Evolutionary conservation across 768 basidiomycete species (phyloP), one percentile per base, ranked within the genome.

Genomic region (Piloderma croceum): DNA sequence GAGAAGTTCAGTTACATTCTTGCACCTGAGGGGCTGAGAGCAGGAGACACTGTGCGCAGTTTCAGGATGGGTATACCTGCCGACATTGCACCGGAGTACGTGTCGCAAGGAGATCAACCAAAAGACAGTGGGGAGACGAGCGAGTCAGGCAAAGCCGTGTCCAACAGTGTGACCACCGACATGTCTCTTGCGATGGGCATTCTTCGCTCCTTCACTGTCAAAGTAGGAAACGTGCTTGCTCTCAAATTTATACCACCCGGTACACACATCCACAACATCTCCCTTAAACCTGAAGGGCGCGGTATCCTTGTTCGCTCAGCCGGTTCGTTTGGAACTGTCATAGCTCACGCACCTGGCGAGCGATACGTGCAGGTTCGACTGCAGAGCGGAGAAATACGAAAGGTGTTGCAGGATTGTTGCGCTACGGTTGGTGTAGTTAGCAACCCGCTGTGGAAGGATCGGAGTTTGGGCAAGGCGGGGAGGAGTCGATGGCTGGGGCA

Each of bases 361-460:
- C 70, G 74, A 45, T 92, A 90, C 60, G 74, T 77, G 15, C 87
- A 89, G 43, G 82, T 99, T 32, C 80, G 83, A 27, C 70, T 99
- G 45, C 85, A 88, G 58, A 90, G 85, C 48, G 96, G 96, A 12
- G 96, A 99, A 69, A 80, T 98, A 13, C 78, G 96, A 34, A 83
- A 83, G 60, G 71, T 99, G 38, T 64, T 87, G 45, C 74, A 81
- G 25, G 79, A 79, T 23, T 93, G 89, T 53, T 80, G 74, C 38
- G 96, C 93, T 1, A 94, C 88, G 1, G 78, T 99, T 32, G 96
- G 96, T 1, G 80, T 77, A 46, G 90, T 97, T 40, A 90, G 88
- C 66, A 99, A 99, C 58, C 74, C 81, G 27, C 68, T 93, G 41
- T 91, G 90, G 81, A 89, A 90, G 61, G 79, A 83, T 45, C 70